Conservation (phyloP, 2,329 filamentous ascomycete species). For the Helotiales sp. region DNA sequence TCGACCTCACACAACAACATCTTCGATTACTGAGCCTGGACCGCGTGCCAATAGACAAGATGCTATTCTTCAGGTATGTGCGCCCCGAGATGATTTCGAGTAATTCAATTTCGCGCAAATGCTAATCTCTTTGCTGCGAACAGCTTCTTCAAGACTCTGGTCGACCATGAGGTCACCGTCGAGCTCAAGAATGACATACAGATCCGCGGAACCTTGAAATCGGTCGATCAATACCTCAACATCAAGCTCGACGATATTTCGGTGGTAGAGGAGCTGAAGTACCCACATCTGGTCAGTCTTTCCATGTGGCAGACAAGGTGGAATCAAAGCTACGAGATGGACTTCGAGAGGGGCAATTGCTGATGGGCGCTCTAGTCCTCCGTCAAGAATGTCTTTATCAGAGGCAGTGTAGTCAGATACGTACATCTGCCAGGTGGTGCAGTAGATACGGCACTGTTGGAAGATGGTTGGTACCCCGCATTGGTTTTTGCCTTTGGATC, state of each 20-base stretch:
- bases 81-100: neutral
- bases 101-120: neutral
- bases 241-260: constrained; percentile 97
- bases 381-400: constrained; percentile 78
- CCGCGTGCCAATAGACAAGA: constrained; percentile 35
- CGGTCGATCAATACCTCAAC: constrained; percentile 98
- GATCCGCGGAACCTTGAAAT: constrained; percentile 93
- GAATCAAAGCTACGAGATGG: too few species aligned
- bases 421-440: constrained; percentile 70
- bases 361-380: constrained; percentile 56
- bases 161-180: constrained; percentile 95
- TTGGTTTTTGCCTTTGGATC: neutral
- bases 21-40: neutral
- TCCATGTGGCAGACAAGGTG: neutral
- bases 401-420: constrained; percentile 76
- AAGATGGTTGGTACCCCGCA: constrained; percentile 60
- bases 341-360: constrained; percentile 3
- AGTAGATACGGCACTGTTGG: constrained; percentile 72
- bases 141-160: constrained; percentile 98
- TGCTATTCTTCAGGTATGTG: constrained; percentile 48
- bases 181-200: constrained; percentile 99
- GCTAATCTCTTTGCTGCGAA: constrained; percentile 16
- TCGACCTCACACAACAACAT: constrained; percentile 11
- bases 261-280: constrained; percentile 91
- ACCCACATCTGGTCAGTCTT: constrained; percentile 79